These are phyloP conservation scores for Malus hybrid DNA, from an alignment of 331 rosid species.

Conservation along the genomic window DNA sequence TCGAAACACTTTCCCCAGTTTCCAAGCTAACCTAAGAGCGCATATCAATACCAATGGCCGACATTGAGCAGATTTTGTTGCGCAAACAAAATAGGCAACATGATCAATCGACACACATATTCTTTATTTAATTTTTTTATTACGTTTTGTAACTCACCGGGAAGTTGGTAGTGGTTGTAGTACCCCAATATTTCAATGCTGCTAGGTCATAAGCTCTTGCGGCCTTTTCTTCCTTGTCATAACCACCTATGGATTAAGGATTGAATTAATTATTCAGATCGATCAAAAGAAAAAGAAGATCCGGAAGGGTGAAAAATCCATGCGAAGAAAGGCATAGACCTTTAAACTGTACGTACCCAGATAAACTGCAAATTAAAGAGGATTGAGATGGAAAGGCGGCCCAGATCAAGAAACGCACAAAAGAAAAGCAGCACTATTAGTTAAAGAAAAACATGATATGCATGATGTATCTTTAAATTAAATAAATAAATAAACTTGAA, in stretches of 20 bases:
- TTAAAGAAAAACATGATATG: not conserved
- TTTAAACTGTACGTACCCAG: conserved; percentile 52
- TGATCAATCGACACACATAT: not conserved
- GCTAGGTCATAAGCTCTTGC: conserved; percentile 94
- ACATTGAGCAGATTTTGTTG: conserved; percentile 1
- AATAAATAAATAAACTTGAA: not conserved
- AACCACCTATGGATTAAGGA: conserved; percentile 46
- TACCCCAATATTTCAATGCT: conserved; percentile 92
- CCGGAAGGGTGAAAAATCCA: not conserved
- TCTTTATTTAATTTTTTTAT: not conserved
- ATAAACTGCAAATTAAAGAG: conserved; percentile 47
- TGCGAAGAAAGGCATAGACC: not conserved
- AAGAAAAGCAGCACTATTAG: conserved; percentile 10
- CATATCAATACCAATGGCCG: conserved; percentile 5
- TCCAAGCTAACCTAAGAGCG: not conserved
- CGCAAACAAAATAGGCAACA: not conserved
- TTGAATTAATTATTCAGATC: not conserved
- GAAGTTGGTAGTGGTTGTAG: conserved; percentile 87
- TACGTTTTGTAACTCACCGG: conserved; percentile 42
- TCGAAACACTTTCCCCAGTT: not conserved
- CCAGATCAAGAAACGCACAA: conserved; percentile 20
- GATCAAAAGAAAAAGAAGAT: not conserved
- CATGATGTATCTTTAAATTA: not conserved
- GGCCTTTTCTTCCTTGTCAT: conserved; percentile 96
- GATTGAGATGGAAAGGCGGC: conserved; percentile 26